Base-by-base conservation (phyloP, 1,284 basidiomycete genomes). In the Fomitopsis pinicola region DNA sequence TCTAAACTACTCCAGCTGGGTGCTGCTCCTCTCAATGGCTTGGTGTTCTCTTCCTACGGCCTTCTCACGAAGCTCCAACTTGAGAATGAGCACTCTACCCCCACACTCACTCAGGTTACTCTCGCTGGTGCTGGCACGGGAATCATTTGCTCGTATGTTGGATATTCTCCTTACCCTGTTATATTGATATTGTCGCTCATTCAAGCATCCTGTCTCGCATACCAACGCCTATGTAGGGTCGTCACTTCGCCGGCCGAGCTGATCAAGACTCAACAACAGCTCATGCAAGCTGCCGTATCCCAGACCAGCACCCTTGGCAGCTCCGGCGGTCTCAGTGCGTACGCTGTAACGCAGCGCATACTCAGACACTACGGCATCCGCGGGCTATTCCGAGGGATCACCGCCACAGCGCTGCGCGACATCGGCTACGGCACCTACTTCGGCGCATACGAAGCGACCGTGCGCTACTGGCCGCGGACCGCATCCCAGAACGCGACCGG, bases 401-500 rank as follows among this genome's bases (percentile, higher is more conserved):
- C 81, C 5, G 82, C 85, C 0, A 95, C 94, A 0, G 85, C 86
- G 1, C 70, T 92, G 46, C 78, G 93, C 58, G 93, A 95, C 72
- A 77, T 81, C 17, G 91, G 89, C 1, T 95, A 91, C 68, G 93
- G 93, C 5, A 85, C 88, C 4, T 95, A 95, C 74, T 96, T 95
- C 73, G 80, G 81, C 62, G 84, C 89, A 78, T 95, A 95, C 71
- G 92, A 95, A 75, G 89, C 82, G 26, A 84, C 88, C 6, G 83
- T 85, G 62, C 84, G 91, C 19, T 79, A 81, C 66, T 84, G 91
- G 57, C 72, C 73, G 6, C 76, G 59, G 33, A 70, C 59, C 63
- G 64, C 62, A 45, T 73, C 79, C 7, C 81, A 86, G 62, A 76
- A 79, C 2, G 83, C 83, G 63, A 71, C 73, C 28, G 79, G 77